These are phyloP conservation scores for Eutrema salsugineum DNA, from an alignment of 441 rosid species.

Conservation along the genomic window DNA sequence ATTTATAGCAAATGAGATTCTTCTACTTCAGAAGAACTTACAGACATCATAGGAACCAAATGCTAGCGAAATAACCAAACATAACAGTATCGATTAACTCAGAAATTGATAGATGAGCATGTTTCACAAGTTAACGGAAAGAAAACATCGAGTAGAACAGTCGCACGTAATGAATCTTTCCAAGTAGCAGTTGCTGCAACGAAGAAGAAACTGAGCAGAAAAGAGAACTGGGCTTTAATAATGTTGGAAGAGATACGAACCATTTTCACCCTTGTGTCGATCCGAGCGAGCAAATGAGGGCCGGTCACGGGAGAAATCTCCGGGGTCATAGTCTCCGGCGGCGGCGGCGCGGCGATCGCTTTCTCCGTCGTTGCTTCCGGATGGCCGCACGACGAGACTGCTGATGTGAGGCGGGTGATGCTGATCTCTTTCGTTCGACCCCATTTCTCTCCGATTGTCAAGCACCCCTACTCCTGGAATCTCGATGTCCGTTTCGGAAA, in stretches of 20 bases:
- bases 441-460: slow-evolving; percentile 47
- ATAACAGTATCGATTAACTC: neutral
- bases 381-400: slow-evolving; percentile 84
- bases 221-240: neutral
- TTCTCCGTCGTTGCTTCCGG: slow-evolving; percentile 47
- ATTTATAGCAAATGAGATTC: slow-evolving; percentile 23
- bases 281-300: slow-evolving; percentile 53
- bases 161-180: neutral
- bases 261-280: slow-evolving; percentile 57
- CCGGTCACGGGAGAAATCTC: slow-evolving; percentile 66
- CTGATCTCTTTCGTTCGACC: slow-evolving; percentile 65
- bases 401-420: slow-evolving; percentile 82
- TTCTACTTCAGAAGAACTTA: slow-evolving; percentile 8
- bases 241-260: slow-evolving; percentile 38
- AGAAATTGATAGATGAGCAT: neutral
- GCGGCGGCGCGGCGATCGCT: slow-evolving; percentile 29
- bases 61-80: neutral
- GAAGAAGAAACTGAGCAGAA: neutral
- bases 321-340: slow-evolving; percentile 62
- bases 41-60: neutral
- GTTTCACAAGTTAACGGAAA: neutral
- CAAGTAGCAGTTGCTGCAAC: too few species aligned
- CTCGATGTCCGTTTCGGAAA: slow-evolving; percentile 25
- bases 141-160: neutral
- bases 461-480: slow-evolving; percentile 18